A percentile compares a stretch with the other conserved stretches of the same genome.
These are phyloP conservation scores for Anthracocystis walkeri DNA, from an alignment of 1,284 basidiomycete genomes.

Conservation along the genomic window DNA sequence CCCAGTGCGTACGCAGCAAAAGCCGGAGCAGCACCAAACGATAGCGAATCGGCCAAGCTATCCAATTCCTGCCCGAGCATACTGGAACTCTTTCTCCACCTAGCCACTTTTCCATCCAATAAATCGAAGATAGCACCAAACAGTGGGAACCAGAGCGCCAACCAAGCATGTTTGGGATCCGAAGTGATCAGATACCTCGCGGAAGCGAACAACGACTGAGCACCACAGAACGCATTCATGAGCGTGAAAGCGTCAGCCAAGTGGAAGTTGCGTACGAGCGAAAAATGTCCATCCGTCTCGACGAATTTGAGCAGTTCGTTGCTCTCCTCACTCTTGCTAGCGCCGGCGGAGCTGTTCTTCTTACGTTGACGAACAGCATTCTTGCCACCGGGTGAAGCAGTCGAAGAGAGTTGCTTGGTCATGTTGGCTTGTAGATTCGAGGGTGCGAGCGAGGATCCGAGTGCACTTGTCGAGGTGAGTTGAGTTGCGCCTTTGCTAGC, in stretches of 20 bases:
- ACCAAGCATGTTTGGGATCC: conserved; percentile 75
- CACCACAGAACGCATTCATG: conserved; percentile 98
- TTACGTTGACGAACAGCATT: conserved; percentile 41
- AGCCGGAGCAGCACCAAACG: conserved; percentile 96
- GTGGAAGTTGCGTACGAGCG: conserved; percentile 83
- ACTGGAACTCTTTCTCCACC: conserved; percentile 93
- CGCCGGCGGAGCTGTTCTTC: background rate
- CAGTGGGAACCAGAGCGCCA: conserved; percentile 86
- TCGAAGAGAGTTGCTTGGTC: conserved; percentile 38
- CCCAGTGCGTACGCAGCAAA: conserved; percentile 92
- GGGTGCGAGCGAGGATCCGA: conserved; percentile 38
- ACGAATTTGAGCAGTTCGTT: conserved; percentile 62
- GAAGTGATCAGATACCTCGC: conserved; percentile 86
- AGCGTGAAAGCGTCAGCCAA: conserved; percentile 98
- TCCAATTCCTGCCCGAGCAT: conserved; percentile 99
- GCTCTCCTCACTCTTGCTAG: background rate
- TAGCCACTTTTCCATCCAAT: conserved; percentile 95
- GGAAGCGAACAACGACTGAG: conserved; percentile 92
- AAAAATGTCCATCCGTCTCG: conserved; percentile 68
- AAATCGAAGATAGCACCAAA: conserved; percentile 99
- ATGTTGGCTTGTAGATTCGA: conserved; percentile 48
- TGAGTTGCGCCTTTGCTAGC: conserved; percentile 45
- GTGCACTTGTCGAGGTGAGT: conserved; percentile 27
- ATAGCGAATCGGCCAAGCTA: conserved; percentile 95
- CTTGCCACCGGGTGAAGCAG: conserved; percentile 14